These are phyloP conservation scores for Pestalotiopsis sp. DNA, from an alignment of 2,329 filamentous ascomycete species.

Conservation along the genomic window DNA sequence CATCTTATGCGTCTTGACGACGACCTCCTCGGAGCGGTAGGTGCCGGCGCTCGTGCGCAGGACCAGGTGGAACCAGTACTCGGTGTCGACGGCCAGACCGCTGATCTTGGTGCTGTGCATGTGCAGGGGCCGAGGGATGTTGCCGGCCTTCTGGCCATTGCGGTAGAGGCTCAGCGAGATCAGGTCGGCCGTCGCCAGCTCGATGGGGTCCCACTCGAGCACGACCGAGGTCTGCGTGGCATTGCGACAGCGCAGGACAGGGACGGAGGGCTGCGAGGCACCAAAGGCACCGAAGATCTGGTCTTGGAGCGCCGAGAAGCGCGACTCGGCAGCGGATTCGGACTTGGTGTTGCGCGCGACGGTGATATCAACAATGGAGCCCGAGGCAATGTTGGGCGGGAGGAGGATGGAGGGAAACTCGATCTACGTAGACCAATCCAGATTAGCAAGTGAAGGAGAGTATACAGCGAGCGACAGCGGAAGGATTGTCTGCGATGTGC, in stretches of 20 bases:
- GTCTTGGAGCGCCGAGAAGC: conserved; percentile 85
- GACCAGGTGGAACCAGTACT: conserved; percentile 91
- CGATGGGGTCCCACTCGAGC: conserved; percentile 95
- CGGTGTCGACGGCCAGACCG: conserved; percentile 92
- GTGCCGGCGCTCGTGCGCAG: conserved; percentile 90
- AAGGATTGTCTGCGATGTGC: neutral
- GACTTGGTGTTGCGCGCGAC: conserved; percentile 84
- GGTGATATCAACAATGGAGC: conserved; percentile 97
- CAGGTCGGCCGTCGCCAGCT: conserved; percentile 88
- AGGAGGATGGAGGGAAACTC: conserved; percentile 98
- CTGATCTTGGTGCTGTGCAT: conserved; percentile 97
- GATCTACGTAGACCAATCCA: conserved; percentile 62
- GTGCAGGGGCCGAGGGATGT: conserved; percentile 83
- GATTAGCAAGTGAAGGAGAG: conserved; percentile 28
- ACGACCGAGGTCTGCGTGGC: conserved; percentile 98
- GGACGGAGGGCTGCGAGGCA: conserved; percentile 73
- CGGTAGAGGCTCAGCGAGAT: conserved; percentile 89
- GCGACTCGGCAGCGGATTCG: conserved; percentile 72
- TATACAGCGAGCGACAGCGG: neutral
- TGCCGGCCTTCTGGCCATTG: conserved; percentile 95
- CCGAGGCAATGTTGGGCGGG: conserved; percentile 90
- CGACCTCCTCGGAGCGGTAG: conserved; percentile 79
- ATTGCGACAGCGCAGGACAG: conserved; percentile 88
- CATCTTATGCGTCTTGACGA: conserved; percentile 96
- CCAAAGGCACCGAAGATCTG: conserved; percentile 88